Evolutionary conservation across 305 asterid genomes (phyloP).

Genomic region (Andrographis paniculata): DNA sequence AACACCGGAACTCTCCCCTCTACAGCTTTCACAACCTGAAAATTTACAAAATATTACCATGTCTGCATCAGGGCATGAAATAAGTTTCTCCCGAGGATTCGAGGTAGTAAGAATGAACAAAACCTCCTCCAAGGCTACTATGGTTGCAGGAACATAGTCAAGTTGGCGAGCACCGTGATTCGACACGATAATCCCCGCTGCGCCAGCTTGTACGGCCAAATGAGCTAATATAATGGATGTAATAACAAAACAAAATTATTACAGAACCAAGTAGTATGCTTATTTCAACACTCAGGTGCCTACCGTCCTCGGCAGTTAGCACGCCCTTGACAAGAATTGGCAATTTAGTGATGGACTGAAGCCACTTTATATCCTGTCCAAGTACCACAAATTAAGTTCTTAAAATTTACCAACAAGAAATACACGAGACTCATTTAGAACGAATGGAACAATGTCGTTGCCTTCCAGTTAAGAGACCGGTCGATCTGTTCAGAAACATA

Average conservation of each 20-base stretch:
- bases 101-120: neutral
- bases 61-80: neutral
- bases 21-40: constrained; percentile 58
- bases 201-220: constrained; percentile 61
- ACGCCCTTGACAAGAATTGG: constrained; percentile 86
- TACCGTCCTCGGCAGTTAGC: constrained; percentile 84
- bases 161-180: constrained; percentile 93
- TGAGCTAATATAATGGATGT: constrained; percentile 32
- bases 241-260: neutral
- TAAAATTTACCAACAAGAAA: constrained; percentile 4
- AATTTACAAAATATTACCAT: neutral
- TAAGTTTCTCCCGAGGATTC: neutral
- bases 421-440: constrained; percentile 2
- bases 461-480: constrained; percentile 84
- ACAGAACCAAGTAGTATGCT: neutral
- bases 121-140: constrained; percentile 77
- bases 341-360: constrained; percentile 61
- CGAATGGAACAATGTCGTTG: constrained; percentile 4
- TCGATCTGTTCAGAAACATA: constrained; percentile 65
- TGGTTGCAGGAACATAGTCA: constrained; percentile 73
- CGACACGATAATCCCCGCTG: constrained; percentile 77
- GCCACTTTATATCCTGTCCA: constrained; percentile 82
- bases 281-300: constrained; percentile 1
- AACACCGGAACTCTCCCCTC: constrained; percentile 60
- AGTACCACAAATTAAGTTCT: constrained; percentile 1